Base-by-base conservation (phyloP, 148 eudicot species). In the Fagopyrum esculentum region DNA sequence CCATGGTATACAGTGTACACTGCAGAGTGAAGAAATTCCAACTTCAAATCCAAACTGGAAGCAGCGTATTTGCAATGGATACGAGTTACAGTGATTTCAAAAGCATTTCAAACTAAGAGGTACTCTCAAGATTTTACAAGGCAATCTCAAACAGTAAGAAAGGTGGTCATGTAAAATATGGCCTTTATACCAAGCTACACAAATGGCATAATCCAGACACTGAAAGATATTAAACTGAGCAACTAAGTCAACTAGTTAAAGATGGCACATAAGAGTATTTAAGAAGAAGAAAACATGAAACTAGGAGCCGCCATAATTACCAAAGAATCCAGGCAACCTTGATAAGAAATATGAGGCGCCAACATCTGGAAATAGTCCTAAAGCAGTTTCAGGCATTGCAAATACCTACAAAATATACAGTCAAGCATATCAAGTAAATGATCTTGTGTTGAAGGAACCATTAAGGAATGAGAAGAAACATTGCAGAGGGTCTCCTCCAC, bases 361-460 rank as follows among this genome's bases (percentile, higher is more conserved):
- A 77, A 95, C 85, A 82, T 95, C 98, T 60, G 98, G 98, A 60
- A 92, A 92, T 74, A 95, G 89, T 73, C 98, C 98, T 79, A 92
- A 80, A 76, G 96, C 96, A 74, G 97, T 90, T 88, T 95, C 98
- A 80, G 98, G 98, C 98, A 95, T 95, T 68, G 98, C 96, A 85
- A 90, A 95, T 70, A 89, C 89, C 98, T 95, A 81, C 69, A 81
- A 51, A 74, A 79, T 47, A 30, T 40, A 35, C 60, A 48, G 1
- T 57, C 59, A 63, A 45, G 52, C 22, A 55, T 69, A 61, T 52
- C 35, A 11, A 26, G 35, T 60, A 49, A 54, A 43, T 66, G 43
- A 54, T 54, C 40, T 55, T 9, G 44, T 29, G 68, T 29, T 26
- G 10, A 29, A 61, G 5, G 43, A 40, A 29, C 44, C 10, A 26